Evolutionary conservation across 169 alveolate species (phyloP), one percentile per base, ranked within the genome.

Genomic region (Pseudocohnilembus persalinus): DNA sequence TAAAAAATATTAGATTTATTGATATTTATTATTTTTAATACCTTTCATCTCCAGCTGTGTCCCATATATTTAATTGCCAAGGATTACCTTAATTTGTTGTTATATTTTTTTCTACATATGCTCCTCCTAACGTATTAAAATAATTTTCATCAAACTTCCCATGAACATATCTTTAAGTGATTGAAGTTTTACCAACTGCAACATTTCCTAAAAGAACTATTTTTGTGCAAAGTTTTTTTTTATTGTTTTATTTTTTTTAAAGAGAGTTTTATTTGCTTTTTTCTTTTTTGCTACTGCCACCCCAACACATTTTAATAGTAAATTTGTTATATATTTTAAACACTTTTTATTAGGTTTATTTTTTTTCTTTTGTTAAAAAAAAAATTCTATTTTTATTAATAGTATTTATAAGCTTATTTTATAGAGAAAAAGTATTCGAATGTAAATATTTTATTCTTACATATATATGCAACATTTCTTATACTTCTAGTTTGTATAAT

Each of bases 31-130:
- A n/a, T n/a, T n/a, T n/a, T 49, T 49, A 49, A 63, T 79, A 79
- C 64, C 84, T 79, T 82, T 82, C 87, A 29, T 82, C 82, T 34
- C 91, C 91, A 33, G 88, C 88, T 63, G 91, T 88, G 63, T 88
- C 88, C 88, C 91, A 88, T 0, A 82, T 88, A 31, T 88, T 80
- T 65, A 88, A 82, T 68, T 82, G 76, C 16, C 82, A 15, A 4
- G 80, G 64, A 4, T 72, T 63, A 20, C 76, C 86, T 34, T 83
- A 76, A 32, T 34, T 4, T 74, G 49, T 73, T 35, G 31, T 25
- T 28, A 82, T 74, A 74, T 82, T 82, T 35, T 82, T 82, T 82
- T 82, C 82, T 25, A 76, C 35, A 31, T 82, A 82, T 49, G 82
- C 82, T 74, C 79, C 82, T 49, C 87, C 87, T 28, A 74, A 29